These are phyloP conservation scores for Magnusiomyces magnusii DNA, from an alignment of 1,139 yeast species.

Conservation along the genomic window DNA sequence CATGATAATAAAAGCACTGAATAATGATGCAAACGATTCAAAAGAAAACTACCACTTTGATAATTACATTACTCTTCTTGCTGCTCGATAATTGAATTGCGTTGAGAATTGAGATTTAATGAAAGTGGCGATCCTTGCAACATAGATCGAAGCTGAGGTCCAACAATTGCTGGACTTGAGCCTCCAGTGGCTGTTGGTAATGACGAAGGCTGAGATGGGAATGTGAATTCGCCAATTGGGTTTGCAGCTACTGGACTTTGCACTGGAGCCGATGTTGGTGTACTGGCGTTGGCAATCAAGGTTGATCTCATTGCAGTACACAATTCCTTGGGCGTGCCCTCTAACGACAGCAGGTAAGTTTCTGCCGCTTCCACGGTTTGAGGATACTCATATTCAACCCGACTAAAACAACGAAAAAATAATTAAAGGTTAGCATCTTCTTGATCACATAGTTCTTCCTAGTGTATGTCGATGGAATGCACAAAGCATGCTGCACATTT, in stretches of 20 bases:
- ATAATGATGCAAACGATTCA: too few species aligned
- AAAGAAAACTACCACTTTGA: too few species aligned
- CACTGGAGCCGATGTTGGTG: not conserved
- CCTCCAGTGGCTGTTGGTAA: not conserved
- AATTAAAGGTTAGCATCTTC: not conserved
- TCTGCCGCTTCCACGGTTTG: not conserved
- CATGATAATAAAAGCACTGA: too few species aligned
- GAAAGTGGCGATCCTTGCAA: not conserved
- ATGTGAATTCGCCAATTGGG: not conserved
- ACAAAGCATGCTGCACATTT: not conserved
- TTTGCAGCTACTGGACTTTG: too few species aligned
- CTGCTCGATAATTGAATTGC: not conserved
- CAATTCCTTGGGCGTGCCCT: conserved; percentile 2
- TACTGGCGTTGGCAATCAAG: not conserved
- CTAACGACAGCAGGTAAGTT: not conserved
- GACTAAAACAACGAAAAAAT: not conserved
- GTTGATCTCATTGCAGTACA: not conserved
- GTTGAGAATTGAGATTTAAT: not conserved
- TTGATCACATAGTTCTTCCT: not conserved
- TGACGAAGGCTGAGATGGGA: not conserved
- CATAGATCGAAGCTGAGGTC: not conserved
- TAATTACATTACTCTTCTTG: not conserved
- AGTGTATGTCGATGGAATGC: not conserved
- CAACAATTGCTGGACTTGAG: not conserved
- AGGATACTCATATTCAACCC: not conserved